phyloP scores from a whole-genome alignment of 305 asterid genomes.

The Fraxinus greggii region DNA sequence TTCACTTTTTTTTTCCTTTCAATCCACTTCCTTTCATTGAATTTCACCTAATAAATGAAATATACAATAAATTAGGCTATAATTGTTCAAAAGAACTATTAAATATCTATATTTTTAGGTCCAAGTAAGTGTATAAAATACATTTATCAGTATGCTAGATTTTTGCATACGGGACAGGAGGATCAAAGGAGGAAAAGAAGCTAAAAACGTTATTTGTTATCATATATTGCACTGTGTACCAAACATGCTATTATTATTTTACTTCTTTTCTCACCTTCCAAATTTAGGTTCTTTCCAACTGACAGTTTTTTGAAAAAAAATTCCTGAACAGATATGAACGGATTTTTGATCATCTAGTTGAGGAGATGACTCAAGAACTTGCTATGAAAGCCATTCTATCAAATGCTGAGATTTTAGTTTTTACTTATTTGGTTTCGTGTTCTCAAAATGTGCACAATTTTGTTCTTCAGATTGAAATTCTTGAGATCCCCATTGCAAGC shows the following conservation, averaged over 20 bases:
- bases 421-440: conserved; percentile 28
- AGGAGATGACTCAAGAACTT: conserved; percentile 40
- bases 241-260: background rate
- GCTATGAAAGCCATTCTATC: conserved; percentile 44
- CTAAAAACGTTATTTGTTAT: conserved; percentile 7
- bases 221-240: background rate
- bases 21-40: too few relatives aligned
- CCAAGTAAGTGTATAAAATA: too few relatives aligned
- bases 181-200: background rate
- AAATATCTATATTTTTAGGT: too few relatives aligned
- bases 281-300: background rate
- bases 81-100: too few relatives aligned
- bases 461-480: background rate
- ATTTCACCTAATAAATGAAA: too few relatives aligned
- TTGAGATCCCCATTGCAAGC: background rate
- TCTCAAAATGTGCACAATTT: background rate
- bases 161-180: background rate
- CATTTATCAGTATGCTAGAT: background rate
- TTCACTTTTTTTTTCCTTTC: too few relatives aligned
- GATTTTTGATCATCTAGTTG: conserved; percentile 35
- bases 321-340: conserved; percentile 28
- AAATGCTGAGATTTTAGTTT: conserved; percentile 53
- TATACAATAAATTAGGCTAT: too few relatives aligned
- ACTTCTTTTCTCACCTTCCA: background rate
- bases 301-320: background rate